Evolutionary conservation across 805 yeast species (phyloP).

Genomic region (Spathaspora passalidarum): DNA sequence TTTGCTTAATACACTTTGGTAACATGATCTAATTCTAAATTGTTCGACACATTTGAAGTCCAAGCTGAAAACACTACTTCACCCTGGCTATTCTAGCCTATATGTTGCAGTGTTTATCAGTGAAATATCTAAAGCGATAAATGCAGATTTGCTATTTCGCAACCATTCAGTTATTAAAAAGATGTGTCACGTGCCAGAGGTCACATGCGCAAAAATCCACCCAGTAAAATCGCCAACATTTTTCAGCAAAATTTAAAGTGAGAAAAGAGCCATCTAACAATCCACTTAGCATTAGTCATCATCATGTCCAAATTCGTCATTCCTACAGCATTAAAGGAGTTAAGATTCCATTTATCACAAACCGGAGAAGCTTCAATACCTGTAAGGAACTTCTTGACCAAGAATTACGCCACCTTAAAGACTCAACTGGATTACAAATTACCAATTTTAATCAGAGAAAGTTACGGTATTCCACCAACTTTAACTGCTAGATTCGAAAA

Average conservation of each 20-base stretch:
- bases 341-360: conserved; percentile 79
- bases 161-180: not conserved
- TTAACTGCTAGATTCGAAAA: conserved; percentile 70
- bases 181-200: not conserved
- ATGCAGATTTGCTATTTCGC: not conserved
- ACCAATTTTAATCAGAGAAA: conserved; percentile 78
- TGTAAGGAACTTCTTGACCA: conserved; percentile 60
- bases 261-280: conserved; percentile 1
- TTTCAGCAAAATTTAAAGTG: not conserved
- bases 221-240: not conserved
- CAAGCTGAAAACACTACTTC: too few species aligned
- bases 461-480: conserved; percentile 68
- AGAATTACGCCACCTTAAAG: conserved; percentile 63
- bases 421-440: conserved; percentile 54
- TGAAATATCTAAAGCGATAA: too few species aligned
- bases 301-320: conserved; percentile 41
- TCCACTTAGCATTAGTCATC: not conserved
- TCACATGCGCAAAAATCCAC: not conserved
- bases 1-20: too few species aligned
- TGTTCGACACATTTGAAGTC: too few species aligned
- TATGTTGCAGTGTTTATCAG: too few species aligned
- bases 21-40: too few species aligned
- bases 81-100: too few species aligned
- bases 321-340: conserved; percentile 66
- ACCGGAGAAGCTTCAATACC: conserved; percentile 70